These are phyloP conservation scores for Colletotrichum sp. DNA, from an alignment of 2,329 filamentous ascomycete genomes.

Conservation along the genomic window DNA sequence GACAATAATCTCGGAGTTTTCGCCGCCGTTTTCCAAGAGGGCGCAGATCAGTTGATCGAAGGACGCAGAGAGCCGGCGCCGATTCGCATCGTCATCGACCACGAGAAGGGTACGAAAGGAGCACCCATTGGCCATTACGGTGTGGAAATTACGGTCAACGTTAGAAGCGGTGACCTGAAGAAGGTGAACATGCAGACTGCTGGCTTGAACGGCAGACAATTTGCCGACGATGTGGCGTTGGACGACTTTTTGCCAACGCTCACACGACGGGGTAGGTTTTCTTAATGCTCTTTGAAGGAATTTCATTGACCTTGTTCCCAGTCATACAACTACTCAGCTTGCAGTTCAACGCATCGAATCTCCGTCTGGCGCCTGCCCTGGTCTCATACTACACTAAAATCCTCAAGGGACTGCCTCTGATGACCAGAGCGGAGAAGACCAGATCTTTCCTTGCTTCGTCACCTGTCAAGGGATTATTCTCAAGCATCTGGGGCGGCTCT, in stretches of 20 bases:
- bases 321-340: constrained; percentile 75
- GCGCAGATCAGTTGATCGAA: constrained; percentile 63
- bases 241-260: constrained; percentile 78
- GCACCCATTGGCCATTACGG: constrained; percentile 71
- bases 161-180: constrained; percentile 58
- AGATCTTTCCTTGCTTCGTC: constrained; percentile 79
- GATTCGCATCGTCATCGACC: constrained; percentile 76
- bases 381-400: constrained; percentile 81
- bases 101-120: constrained; percentile 68
- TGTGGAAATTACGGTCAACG: constrained; percentile 72
- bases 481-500: constrained; percentile 75
- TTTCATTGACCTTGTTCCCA: constrained; percentile 45
- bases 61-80: constrained; percentile 71
- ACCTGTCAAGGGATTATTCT: constrained; percentile 82
- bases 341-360: constrained; percentile 72
- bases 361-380: constrained; percentile 67
- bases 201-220: constrained; percentile 73
- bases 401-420: constrained; percentile 70
- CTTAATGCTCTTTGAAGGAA: neutral
- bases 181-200: constrained; percentile 55
- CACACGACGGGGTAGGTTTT: constrained; percentile 69
- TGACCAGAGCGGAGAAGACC: constrained; percentile 67
- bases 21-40: constrained; percentile 76
- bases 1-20: constrained; percentile 65
- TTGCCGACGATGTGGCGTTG: constrained; percentile 73